Evolutionary conservation across 106 monocot genomes (phyloP).

Genomic region (Acorus gramineus): DNA sequence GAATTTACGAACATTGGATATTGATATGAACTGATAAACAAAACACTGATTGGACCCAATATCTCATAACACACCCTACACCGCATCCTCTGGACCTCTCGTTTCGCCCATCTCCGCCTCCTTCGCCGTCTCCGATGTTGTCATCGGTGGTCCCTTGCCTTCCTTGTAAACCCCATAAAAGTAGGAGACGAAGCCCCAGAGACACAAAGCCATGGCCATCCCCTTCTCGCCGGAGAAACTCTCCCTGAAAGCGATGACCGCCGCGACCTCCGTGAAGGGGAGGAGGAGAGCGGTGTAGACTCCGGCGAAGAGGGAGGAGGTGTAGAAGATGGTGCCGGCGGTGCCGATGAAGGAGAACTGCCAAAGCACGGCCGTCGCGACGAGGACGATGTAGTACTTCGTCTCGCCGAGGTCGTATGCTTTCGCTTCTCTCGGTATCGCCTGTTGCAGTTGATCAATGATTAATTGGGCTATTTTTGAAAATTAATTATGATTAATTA

Average conservation of each 20-base stretch:
- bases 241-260: slow-evolving; percentile 35
- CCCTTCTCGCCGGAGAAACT: slow-evolving; percentile 40
- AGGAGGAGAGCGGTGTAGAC: slow-evolving; percentile 21
- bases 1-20: too few relatives aligned
- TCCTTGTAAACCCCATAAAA: slow-evolving; percentile 35
- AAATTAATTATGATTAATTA: too few relatives aligned
- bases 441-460: slow-evolving; percentile 7
- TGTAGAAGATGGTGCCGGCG: slow-evolving; percentile 25
- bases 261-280: slow-evolving; percentile 25
- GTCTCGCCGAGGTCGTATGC: slow-evolving; percentile 26
- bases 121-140: too few relatives aligned
- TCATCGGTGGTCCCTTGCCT: not conserved
- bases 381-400: slow-evolving; percentile 38
- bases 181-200: slow-evolving; percentile 60
- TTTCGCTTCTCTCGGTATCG: slow-evolving; percentile 26
- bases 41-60: too few relatives aligned
- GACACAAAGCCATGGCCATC: slow-evolving; percentile 23
- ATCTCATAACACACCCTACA: too few relatives aligned
- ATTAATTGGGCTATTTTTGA: too few relatives aligned
- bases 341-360: slow-evolving; percentile 17
- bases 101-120: too few relatives aligned
- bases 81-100: too few relatives aligned
- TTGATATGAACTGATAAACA: too few relatives aligned
- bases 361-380: slow-evolving; percentile 22
- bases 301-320: slow-evolving; percentile 29